These are phyloP conservation scores for Trichocladium antarcticum DNA, from an alignment of 495 filamentous ascomycete genomes.

Conservation along the genomic window DNA sequence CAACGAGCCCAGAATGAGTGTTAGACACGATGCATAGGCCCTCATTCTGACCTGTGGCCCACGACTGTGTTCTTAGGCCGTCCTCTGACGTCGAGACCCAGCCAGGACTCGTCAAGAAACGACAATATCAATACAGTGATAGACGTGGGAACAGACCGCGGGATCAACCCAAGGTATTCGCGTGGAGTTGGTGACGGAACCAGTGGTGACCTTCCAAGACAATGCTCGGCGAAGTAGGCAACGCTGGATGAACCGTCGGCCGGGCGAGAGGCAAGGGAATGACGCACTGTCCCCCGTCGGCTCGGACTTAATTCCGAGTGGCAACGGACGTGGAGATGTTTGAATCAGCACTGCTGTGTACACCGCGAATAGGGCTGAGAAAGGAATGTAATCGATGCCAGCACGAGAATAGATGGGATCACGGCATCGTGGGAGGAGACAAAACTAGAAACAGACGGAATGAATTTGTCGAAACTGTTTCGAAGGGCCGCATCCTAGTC, in stretches of 20 bases:
- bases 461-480: slow-evolving; percentile 5
- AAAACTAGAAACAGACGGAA: slow-evolving; percentile 8
- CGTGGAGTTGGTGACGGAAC: no score
- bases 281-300: neutral
- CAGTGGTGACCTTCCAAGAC: no score
- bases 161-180: slow-evolving; percentile 20
- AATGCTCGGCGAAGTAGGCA: no score
- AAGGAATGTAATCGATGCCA: slow-evolving; percentile 4
- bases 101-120: neutral
- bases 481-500: slow-evolving; percentile 4
- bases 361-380: slow-evolving; percentile 1
- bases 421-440: slow-evolving; percentile 7
- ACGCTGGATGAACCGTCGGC: neutral
- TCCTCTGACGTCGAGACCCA: neutral
- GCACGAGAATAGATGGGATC: slow-evolving; percentile 2
- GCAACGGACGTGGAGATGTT: slow-evolving; percentile 7
- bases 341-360: slow-evolving; percentile 1
- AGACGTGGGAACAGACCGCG: slow-evolving; percentile 2
- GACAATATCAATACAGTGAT: no score
- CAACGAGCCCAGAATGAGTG: slow-evolving; percentile 27
- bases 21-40: slow-evolving; percentile 21
- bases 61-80: neutral
- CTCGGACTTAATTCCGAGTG: neutral
- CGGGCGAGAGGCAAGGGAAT: slow-evolving; percentile 2
- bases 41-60: slow-evolving; percentile 28